Evolutionary conservation across 805 yeast species (phyloP).

Genomic region (Priceomyces carsonii): DNA sequence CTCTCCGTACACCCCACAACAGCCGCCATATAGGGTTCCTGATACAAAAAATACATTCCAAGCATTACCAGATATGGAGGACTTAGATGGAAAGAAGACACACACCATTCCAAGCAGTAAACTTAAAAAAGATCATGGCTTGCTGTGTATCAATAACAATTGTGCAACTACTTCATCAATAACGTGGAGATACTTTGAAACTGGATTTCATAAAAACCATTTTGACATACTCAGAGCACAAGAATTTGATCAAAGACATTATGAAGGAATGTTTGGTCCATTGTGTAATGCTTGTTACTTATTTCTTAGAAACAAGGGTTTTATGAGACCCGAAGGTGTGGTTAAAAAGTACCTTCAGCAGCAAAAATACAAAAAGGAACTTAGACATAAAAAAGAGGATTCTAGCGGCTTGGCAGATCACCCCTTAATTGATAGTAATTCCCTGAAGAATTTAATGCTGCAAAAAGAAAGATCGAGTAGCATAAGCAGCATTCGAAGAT

Average conservation of each 20-base stretch:
- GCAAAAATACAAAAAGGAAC: slow-evolving; percentile 40
- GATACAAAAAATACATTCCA: slow-evolving; percentile 27
- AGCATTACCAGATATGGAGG: slow-evolving; percentile 45
- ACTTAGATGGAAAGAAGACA: slow-evolving; percentile 43
- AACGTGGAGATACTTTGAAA: slow-evolving; percentile 46
- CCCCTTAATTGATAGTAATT: slow-evolving; percentile 2
- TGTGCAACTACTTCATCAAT: slow-evolving; percentile 40
- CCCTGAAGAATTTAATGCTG: neutral
- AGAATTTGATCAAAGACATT: slow-evolving; percentile 39
- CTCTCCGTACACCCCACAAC: slow-evolving; percentile 44
- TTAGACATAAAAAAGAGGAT: slow-evolving; percentile 28
- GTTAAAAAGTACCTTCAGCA: slow-evolving; percentile 47
- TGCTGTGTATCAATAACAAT: slow-evolving; percentile 41
- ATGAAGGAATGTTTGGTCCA: slow-evolving; percentile 50
- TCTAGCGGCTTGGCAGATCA: slow-evolving; percentile 8
- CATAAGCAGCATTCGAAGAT: slow-evolving; percentile 14
- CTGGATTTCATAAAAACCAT: slow-evolving; percentile 37
- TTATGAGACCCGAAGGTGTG: slow-evolving; percentile 47
- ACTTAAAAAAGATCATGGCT: slow-evolving; percentile 40
- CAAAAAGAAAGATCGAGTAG: slow-evolving; percentile 11
- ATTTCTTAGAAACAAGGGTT: slow-evolving; percentile 42
- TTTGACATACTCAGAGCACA: slow-evolving; percentile 38
- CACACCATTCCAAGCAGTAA: slow-evolving; percentile 41
- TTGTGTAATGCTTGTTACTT: slow-evolving; percentile 48
- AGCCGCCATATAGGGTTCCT: slow-evolving; percentile 33